These are phyloP conservation scores for Ophiostoma sp. DNA, from an alignment of 2,329 filamentous ascomycete species.

Conservation along the genomic window DNA sequence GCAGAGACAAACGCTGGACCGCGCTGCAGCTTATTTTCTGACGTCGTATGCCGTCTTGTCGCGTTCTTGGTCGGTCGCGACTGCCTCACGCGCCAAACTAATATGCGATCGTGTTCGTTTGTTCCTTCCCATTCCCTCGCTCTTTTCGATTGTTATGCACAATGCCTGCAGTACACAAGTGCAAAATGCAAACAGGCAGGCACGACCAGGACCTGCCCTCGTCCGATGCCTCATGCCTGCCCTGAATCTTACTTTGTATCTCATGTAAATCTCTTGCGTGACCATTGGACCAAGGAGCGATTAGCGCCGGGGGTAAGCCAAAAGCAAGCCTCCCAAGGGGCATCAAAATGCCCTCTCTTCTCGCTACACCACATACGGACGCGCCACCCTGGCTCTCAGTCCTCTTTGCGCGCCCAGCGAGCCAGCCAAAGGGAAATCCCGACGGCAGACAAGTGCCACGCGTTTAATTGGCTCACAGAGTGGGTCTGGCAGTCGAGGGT, in stretches of 20 bases:
- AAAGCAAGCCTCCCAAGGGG: neutral
- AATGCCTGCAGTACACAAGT: neutral
- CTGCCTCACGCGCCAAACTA: neutral
- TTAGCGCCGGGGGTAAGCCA: neutral
- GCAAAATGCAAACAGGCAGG: neutral
- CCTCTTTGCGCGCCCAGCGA: neutral
- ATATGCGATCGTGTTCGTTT: neutral
- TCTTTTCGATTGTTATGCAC: slow-evolving; percentile 6
- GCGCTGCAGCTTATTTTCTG: neutral
- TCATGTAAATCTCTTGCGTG: neutral
- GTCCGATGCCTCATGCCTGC: neutral
- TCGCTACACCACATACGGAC: slow-evolving; percentile 18
- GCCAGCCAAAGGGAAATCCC: slow-evolving; percentile 14
- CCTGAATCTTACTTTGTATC: neutral
- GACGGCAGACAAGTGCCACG: slow-evolving; percentile 15
- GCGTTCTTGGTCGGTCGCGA: neutral
- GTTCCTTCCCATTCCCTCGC: neutral
- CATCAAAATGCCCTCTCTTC: neutral
- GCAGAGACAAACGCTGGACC: neutral
- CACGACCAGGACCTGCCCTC: slow-evolving; percentile 2
- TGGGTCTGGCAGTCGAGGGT: neutral
- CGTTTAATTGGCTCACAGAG: slow-evolving; percentile 13
- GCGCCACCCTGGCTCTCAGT: neutral
- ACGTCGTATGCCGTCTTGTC: neutral
- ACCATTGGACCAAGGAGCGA: neutral